Evolutionary conservation across 768 basidiomycete species (phyloP).

Genomic region (Russula dissimulans): DNA sequence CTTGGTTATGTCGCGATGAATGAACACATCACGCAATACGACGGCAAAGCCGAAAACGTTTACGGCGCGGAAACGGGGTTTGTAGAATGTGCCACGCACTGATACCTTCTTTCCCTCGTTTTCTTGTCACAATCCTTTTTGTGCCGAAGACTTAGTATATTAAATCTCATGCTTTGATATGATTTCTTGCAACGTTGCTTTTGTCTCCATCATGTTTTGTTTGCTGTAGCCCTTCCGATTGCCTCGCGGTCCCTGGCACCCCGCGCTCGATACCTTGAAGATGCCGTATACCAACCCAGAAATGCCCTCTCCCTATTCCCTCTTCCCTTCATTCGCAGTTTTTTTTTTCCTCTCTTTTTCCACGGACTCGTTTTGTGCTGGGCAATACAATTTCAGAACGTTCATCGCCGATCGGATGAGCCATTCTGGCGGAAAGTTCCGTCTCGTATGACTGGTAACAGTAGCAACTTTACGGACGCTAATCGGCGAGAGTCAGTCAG

Average conservation of each 20-base stretch:
- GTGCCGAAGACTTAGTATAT: constrained; percentile 14
- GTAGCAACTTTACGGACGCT: constrained; percentile 16
- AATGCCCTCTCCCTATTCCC: constrained; percentile 2
- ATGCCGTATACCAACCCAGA: constrained; percentile 18
- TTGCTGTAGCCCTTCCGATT: constrained; percentile 14
- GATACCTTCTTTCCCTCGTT: constrained; percentile 11
- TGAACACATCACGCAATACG: constrained; percentile 38
- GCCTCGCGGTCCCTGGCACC: constrained; percentile 14
- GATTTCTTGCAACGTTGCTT: constrained; percentile 18
- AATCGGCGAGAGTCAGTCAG: constrained; percentile 16
- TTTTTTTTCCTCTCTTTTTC: constrained; percentile 9
- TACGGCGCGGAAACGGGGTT: constrained; percentile 17
- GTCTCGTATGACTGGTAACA: constrained; percentile 12
- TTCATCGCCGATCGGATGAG: constrained; percentile 13
- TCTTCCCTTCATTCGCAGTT: constrained; percentile 1
- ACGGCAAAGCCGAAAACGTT: constrained; percentile 18
- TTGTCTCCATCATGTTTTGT: constrained; percentile 15
- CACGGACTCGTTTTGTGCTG: constrained; percentile 8
- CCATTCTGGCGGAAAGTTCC: constrained; percentile 16
- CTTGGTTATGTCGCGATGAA: constrained; percentile 79
- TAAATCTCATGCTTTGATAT: constrained; percentile 18
- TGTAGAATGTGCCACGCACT: constrained; percentile 12
- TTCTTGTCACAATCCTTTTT: constrained; percentile 13
- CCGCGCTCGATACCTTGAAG: constrained; percentile 19
- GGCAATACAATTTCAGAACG: constrained; percentile 13